Base-by-base conservation (phyloP, 192 early-diverging fungal genomes). In the Backusella liffmaniae region DNA sequence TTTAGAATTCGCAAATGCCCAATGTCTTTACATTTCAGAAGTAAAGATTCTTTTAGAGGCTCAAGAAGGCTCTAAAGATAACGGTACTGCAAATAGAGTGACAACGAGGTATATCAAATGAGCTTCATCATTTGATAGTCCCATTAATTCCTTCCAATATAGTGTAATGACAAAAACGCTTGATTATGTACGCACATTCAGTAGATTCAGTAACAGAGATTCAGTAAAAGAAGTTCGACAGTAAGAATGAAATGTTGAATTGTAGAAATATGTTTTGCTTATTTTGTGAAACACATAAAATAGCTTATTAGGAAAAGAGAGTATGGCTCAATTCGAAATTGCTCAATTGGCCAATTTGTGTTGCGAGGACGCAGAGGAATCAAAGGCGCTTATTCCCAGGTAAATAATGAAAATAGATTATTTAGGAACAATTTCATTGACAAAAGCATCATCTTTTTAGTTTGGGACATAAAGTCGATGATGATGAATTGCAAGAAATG, bases 291-390 rank as follows among this genome's bases (percentile, higher is more conserved):
- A 51, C 18, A 46, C 6, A 35, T 15, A 32, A 41, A 46, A 41
- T 44, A 79, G 75, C 32, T 46, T 77, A 18, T 37, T 76, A 29
- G 71, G 46, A 15, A 76, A 72, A 29, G 68, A 75, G 30, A 30
- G 51, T 5, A 78, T 95, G 73, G 86, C 90, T 53, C 88, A 90
- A 41, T 98, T 96, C 70, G 97, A 98, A 79, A 85, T 93, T 32
- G 95, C 95, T 36, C 95, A 97, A 74, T 81, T 98, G 46, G 96
- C 92, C 9, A 98, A 98, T 79, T 83, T 98, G 56, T 92, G 94
- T 81, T 96, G 95, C 79, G 95, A 94, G 75, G 92, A 95, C 42
- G 89, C 89, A 30, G 97, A 98, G 66, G 97, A 98, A 83, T 95
- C 95, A 0, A 94, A 93, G 79, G 90, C 93, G 12, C 85, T 98